Percentiles rank a stretch among this genome's conserved stretches.
Evolutionary conservation across 2,329 filamentous ascomycete genomes (phyloP).

Genomic region (Neonectria coccinea): DNA sequence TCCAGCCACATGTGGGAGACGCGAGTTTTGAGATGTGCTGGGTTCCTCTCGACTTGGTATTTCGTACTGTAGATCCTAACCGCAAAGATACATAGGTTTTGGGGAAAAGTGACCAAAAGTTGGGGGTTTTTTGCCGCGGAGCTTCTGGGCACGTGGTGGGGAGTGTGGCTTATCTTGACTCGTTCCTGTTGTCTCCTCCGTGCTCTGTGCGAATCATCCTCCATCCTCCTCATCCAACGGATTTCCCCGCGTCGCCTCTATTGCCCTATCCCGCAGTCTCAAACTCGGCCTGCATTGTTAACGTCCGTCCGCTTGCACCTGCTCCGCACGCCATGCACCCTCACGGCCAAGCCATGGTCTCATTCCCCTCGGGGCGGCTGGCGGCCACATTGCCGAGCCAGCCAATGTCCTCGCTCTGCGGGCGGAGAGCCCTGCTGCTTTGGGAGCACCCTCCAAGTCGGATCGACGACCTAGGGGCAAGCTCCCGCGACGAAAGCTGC

Average conservation of each 20-base stretch:
- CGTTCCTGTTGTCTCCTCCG: background rate
- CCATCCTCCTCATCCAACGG: background rate
- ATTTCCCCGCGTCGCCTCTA: conserved; percentile 5
- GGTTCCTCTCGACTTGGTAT: background rate
- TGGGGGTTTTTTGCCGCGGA: background rate
- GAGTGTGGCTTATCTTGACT: background rate
- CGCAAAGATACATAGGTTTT: background rate
- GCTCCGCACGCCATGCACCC: conserved; percentile 21
- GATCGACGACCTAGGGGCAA: conserved; percentile 24
- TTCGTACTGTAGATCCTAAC: background rate
- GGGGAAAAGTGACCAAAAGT: background rate
- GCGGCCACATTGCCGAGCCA: conserved; percentile 22
- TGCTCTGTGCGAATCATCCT: background rate
- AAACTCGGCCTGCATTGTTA: background rate
- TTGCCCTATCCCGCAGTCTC: background rate
- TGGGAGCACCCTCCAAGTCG: conserved; percentile 14
- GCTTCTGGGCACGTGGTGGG: background rate
- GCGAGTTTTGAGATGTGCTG: background rate
- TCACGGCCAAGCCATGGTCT: conserved; percentile 23
- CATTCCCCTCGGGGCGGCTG: conserved; percentile 12
- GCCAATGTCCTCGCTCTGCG: conserved; percentile 25
- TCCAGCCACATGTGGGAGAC: background rate
- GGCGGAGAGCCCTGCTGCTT: conserved; percentile 19
- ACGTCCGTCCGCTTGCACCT: background rate
- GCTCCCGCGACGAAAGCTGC: conserved; percentile 24